Evolutionary conservation across 1,139 yeast species (phyloP).

Genomic region (Magnusiomyces suaveolens): DNA sequence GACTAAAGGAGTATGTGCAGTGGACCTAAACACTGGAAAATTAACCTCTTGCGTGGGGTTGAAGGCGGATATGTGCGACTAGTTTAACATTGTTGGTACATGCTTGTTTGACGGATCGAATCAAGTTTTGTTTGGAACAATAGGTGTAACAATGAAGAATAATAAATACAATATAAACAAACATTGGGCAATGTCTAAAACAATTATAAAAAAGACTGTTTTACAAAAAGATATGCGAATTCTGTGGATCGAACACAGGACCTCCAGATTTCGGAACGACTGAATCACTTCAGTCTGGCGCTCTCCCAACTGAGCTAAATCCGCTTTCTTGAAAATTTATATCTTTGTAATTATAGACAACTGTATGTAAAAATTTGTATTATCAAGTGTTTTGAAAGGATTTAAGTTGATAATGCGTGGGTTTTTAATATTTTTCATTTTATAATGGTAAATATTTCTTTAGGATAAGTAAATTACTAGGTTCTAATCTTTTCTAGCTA

Average conservation of each 20-base stretch:
- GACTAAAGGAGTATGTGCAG: neutral
- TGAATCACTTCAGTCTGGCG: constrained; percentile 14
- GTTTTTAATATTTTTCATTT: too few relatives aligned
- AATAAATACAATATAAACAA: too few relatives aligned
- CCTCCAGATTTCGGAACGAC: constrained; percentile 44
- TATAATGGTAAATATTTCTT: too few relatives aligned
- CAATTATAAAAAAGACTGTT: too few relatives aligned
- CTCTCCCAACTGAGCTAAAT: constrained; percentile 18
- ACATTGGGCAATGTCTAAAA: too few relatives aligned
- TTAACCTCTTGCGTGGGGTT: neutral
- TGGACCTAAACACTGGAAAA: neutral
- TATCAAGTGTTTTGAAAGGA: too few relatives aligned
- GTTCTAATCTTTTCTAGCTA: too few relatives aligned
- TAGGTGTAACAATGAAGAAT: neutral
- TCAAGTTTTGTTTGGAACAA: neutral
- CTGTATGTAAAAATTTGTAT: too few relatives aligned
- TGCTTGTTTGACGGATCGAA: neutral
- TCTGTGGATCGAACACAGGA: constrained; percentile 94
- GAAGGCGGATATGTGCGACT: neutral
- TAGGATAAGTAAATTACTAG: too few relatives aligned
- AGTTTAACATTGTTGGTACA: neutral
- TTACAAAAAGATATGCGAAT: constrained; percentile 44
- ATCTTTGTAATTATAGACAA: too few relatives aligned
- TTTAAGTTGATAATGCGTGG: too few relatives aligned
- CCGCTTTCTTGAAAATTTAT: constrained; percentile 12